A percentile compares a stretch with the other conserved stretches of the same genome.
Conservation (phyloP, 306 rosid species). For the Trichosanthes truncata region DNA sequence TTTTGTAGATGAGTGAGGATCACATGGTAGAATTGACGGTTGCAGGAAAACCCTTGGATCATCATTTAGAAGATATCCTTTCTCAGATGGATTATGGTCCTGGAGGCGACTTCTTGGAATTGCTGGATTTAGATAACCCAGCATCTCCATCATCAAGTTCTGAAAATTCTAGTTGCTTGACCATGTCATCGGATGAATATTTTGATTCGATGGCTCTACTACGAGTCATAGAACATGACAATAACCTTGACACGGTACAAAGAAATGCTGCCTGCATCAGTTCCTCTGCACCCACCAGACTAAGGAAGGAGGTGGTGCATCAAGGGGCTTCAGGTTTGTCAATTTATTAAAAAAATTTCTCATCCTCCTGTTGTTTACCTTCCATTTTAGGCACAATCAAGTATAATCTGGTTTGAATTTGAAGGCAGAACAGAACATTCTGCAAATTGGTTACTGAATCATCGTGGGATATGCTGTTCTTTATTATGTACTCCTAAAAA, state of each 20-base stretch:
- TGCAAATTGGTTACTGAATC: neutral
- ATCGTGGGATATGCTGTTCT: neutral
- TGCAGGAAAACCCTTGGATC: conserved; percentile 14
- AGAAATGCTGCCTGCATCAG: conserved; percentile 21
- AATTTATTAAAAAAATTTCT: neutral
- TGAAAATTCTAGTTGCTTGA: conserved; percentile 29
- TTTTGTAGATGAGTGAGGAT: conserved; percentile 20
- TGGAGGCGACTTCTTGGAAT: conserved; percentile 29
- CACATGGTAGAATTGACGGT: neutral
- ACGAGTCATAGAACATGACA: conserved; percentile 14
- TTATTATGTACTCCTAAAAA: neutral
- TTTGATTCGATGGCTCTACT: conserved; percentile 26
- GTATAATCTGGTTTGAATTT: neutral
- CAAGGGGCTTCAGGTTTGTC: conserved; percentile 26
- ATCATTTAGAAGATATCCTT: neutral
- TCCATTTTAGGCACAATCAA: neutral
- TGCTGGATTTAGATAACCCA: conserved; percentile 27
- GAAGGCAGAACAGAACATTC: neutral
- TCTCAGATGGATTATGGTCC: conserved; percentile 10
- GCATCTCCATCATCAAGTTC: conserved; percentile 27
- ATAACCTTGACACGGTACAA: neutral
- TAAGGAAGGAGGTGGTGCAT: conserved; percentile 15
- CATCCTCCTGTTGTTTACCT: neutral
- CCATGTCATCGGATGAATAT: conserved; percentile 27
- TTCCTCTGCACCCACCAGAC: conserved; percentile 13